Evolutionary conservation across 1,284 basidiomycete species (phyloP), one percentile per base, ranked within the genome.

Genomic region (Xerocomus cyaneibrunnescens): DNA sequence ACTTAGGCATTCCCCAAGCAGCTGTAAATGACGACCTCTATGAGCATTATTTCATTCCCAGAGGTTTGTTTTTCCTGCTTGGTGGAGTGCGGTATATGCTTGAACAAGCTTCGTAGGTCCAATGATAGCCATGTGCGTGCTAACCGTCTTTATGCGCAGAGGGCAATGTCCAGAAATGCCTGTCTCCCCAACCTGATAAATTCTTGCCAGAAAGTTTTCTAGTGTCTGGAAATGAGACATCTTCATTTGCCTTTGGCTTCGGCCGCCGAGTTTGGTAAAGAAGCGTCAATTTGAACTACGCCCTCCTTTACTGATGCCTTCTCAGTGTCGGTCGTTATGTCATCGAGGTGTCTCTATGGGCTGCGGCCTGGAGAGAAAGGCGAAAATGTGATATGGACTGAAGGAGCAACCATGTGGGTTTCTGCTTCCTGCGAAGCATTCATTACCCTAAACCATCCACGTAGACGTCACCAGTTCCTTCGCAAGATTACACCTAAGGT

Each of bases 101-200:
- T 8, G 48, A 34, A 22, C 9, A 2, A 6, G 25, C n/a, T 17
- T 30, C 42, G 19, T 8, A 59, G 56, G 47, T 23, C 42, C 61
- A 25, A 59, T 22, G 28, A 5, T 27, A n/a, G 3, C 10, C 14
- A 14, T n/a, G 9, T 12, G 35, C 7, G n/a, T 10, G 10, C 43
- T 49, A 13, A 50, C 19, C 32, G 7, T n/a, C n/a, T 34, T 34
- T 34, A 5, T n/a, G 32, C 31, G 1, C 25, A 17, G 72, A 45
- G 76, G 75, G 72, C 71, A 13, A 70, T 79, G 40, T 62, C 74
- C 51, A 72, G 75, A 45, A 73, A 79, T 54, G 41, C 66, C 48
- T 1, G 41, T 69, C 8, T 79, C 68, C 72, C 7, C 55, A 76
- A 17, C 77, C 76, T 4, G 63, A 65, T 28, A 54, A 45, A 5